phyloP scores from a whole-genome alignment of 148 eudicot genomes.

The Rhododendron vialii region DNA sequence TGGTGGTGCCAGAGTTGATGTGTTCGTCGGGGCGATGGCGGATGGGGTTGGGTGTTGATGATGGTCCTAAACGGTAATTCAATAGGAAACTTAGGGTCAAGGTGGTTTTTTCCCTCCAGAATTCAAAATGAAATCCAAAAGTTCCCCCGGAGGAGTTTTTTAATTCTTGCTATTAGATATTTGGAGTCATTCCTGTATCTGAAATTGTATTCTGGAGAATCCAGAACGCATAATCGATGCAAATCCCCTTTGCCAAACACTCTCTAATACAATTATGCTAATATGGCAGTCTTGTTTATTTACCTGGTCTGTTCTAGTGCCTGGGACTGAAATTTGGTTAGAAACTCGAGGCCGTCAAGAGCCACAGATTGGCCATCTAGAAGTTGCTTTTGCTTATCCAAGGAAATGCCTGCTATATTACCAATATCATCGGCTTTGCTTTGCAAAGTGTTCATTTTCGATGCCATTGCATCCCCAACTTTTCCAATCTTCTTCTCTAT shows the following conservation, averaged over 20 bases:
- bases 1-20: background rate
- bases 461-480: slow-evolving; percentile 54
- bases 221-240: background rate
- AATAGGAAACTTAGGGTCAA: background rate
- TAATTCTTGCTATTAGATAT: background rate
- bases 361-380: slow-evolving; percentile 60
- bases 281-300: background rate
- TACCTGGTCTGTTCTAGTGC: slow-evolving; percentile 88
- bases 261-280: background rate
- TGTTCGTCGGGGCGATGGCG: background rate
- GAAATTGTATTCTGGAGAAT: background rate
- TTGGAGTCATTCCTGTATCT: background rate
- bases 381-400: slow-evolving; percentile 72
- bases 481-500: slow-evolving; percentile 50
- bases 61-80: background rate
- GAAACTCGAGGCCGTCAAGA: slow-evolving; percentile 55
- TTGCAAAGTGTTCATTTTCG: slow-evolving; percentile 52
- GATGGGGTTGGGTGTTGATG: background rate
- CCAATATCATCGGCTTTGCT: slow-evolving; percentile 71
- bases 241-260: background rate
- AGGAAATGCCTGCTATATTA: slow-evolving; percentile 40
- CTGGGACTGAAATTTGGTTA: slow-evolving; percentile 49
- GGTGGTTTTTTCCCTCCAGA: background rate
- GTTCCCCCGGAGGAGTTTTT: background rate
- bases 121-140: background rate